Conservation (phyloP, 352 stramenopile species). For the Phytopythium litorale region DNA sequence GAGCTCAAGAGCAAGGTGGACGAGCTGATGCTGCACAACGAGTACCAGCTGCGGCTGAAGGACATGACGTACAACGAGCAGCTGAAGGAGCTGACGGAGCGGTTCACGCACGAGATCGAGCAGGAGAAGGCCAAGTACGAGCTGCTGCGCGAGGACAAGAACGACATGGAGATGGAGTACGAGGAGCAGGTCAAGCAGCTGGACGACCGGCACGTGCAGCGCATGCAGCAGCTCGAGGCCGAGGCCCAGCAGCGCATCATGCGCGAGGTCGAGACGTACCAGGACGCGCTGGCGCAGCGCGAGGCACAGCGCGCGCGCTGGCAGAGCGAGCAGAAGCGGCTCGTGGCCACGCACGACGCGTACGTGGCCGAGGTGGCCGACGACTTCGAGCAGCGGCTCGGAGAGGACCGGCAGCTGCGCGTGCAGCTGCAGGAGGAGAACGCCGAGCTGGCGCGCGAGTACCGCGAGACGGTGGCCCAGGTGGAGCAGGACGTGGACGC, state of each 20-base stretch:
- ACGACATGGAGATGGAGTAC: constrained; percentile 91
- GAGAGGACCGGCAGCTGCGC: constrained; percentile 75
- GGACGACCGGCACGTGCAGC: constrained; percentile 88
- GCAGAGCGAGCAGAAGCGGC: constrained; percentile 59
- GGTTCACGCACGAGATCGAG: constrained; percentile 93
- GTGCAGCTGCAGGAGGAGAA: constrained; percentile 88
- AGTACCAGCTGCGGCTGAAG: constrained; percentile 93
- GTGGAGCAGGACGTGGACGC: constrained; percentile 86
- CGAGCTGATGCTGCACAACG: constrained; percentile 92
- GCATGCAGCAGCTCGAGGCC: constrained; percentile 89
- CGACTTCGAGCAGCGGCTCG: constrained; percentile 89
- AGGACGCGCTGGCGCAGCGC: constrained; percentile 81
- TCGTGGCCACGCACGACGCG: constrained; percentile 63
- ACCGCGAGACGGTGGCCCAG: constrained; percentile 65
- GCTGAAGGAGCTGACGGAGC: constrained; percentile 92
- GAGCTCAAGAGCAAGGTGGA: constrained; percentile 95
- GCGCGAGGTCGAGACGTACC: constrained; percentile 90
- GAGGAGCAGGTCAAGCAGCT: constrained; percentile 91
- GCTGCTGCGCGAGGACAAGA: constrained; percentile 88
- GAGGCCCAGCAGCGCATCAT: constrained; percentile 93
- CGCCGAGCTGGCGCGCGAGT: constrained; percentile 71
- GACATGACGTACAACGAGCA: constrained; percentile 96
- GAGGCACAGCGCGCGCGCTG: constrained; percentile 77
- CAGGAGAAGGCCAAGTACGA: constrained; percentile 92
- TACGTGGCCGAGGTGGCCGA: constrained; percentile 90